A percentile compares a stretch with the other conserved stretches of the same genome.
These are phyloP conservation scores for Colletotrichum spaethianum DNA, from an alignment of 2,329 filamentous ascomycete genomes.

Conservation along the genomic window DNA sequence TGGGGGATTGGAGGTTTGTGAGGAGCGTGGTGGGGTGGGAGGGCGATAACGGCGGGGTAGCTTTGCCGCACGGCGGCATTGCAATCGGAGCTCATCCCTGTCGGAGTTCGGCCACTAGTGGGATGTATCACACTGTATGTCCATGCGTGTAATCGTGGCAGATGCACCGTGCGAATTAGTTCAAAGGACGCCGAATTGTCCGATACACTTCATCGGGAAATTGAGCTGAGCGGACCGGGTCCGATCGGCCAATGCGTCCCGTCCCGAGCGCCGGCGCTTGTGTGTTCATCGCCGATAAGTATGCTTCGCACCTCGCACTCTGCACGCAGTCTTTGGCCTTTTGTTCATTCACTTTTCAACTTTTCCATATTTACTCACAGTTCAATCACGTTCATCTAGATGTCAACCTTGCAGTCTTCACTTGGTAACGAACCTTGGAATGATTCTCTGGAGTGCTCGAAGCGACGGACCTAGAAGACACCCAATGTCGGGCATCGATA, in stretches of 20 bases:
- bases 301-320: background rate
- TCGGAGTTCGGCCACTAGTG: slow-evolving; percentile 21
- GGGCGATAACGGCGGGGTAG: slow-evolving; percentile 38
- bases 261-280: background rate
- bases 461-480: no score
- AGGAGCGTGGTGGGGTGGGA: slow-evolving; percentile 12
- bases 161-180: background rate
- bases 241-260: slow-evolving; percentile 30
- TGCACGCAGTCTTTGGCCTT: background rate
- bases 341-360: no score
- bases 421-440: background rate
- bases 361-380: background rate
- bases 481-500: background rate
- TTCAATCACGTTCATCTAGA: background rate
- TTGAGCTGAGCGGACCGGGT: slow-evolving; percentile 14
- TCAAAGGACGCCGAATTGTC: slow-evolving; percentile 17
- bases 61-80: slow-evolving; percentile 13
- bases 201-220: slow-evolving; percentile 30
- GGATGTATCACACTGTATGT: background rate
- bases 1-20: slow-evolving; percentile 2
- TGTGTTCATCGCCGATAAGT: no score
- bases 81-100: slow-evolving; percentile 34
- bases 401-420: background rate
- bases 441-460: no score
- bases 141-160: accelerated